Conservation (phyloP, 768 basidiomycete genomes). For the Boletus reticuloceps region DNA sequence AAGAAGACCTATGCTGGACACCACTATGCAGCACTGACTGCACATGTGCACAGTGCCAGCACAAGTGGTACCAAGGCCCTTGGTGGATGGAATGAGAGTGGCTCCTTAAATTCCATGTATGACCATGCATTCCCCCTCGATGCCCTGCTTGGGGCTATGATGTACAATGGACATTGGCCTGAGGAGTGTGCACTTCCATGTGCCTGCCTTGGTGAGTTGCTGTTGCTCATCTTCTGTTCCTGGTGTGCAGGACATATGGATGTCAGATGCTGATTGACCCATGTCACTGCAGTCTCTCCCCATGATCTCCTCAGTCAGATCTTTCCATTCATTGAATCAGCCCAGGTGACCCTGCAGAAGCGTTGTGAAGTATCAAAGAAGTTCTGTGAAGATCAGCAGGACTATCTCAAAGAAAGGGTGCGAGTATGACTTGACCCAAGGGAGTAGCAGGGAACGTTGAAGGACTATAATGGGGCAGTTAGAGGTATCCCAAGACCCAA, state of each 20-base stretch:
- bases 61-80: constrained; percentile 23
- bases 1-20: constrained; percentile 24
- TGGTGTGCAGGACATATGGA: too few species aligned
- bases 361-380: too few species aligned
- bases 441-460: too few species aligned
- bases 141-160: constrained; percentile 30
- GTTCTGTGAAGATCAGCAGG: too few species aligned
- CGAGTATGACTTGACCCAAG: too few species aligned
- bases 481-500: too few species aligned
- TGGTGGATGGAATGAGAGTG: not conserved
- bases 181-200: constrained; percentile 21
- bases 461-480: too few species aligned
- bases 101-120: not conserved
- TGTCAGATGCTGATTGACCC: not conserved
- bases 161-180: constrained; percentile 17
- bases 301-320: not conserved
- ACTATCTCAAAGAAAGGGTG: too few species aligned
- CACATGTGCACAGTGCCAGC: constrained; percentile 29
- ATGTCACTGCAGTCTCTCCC: constrained; percentile 12
- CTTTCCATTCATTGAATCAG: constrained; percentile 6
- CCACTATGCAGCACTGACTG: constrained; percentile 29
- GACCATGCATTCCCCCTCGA: not conserved
- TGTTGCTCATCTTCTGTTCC: too few species aligned
- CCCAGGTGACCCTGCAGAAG: not conserved
- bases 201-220: not conserved